Percentiles rank a stretch among this genome's conserved stretches.
Conservation (phyloP, 129 eudicot genomes). For the Gnaphalium uliginosum region DNA sequence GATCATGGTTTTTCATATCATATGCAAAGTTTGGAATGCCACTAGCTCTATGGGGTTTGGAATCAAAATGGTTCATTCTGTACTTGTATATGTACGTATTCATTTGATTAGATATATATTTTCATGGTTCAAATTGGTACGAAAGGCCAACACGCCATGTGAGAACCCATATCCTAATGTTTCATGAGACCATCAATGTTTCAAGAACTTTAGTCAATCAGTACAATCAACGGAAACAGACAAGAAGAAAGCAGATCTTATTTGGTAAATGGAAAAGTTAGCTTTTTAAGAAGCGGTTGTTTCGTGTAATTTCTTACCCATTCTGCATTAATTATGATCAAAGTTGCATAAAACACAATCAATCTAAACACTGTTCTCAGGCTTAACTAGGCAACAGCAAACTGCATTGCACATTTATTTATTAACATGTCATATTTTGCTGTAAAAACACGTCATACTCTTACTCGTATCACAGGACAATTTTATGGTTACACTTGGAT, state of each 20-base stretch:
- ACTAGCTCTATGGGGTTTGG: constrained; percentile 6
- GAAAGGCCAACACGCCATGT: constrained; percentile 23
- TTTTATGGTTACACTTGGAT: not conserved
- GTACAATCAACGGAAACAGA: constrained; percentile 11
- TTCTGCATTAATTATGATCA: not conserved
- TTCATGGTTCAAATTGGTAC: not conserved
- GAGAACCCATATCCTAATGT: constrained; percentile 19
- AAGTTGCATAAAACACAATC: not conserved
- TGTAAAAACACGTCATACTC: not conserved
- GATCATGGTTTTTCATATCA: constrained; percentile 8
- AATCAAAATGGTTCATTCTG: constrained; percentile 4
- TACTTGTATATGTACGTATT: constrained; percentile 11
- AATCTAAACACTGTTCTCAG: not conserved
- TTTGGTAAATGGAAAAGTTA: not conserved
- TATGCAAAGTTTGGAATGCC: not conserved
- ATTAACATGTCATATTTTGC: constrained; percentile 9
- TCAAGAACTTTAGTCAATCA: constrained; percentile 23
- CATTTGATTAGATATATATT: not conserved
- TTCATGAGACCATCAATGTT: constrained; percentile 23
- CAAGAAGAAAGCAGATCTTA: constrained; percentile 5
- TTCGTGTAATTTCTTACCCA: not conserved
- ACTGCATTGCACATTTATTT: not conserved
- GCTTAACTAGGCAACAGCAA: not conserved
- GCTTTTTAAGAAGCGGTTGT: constrained; percentile 2
- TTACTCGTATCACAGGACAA: not conserved